Conservation (phyloP, 2,329 filamentous ascomycete species). For the Epichloe sibirici region DNA sequence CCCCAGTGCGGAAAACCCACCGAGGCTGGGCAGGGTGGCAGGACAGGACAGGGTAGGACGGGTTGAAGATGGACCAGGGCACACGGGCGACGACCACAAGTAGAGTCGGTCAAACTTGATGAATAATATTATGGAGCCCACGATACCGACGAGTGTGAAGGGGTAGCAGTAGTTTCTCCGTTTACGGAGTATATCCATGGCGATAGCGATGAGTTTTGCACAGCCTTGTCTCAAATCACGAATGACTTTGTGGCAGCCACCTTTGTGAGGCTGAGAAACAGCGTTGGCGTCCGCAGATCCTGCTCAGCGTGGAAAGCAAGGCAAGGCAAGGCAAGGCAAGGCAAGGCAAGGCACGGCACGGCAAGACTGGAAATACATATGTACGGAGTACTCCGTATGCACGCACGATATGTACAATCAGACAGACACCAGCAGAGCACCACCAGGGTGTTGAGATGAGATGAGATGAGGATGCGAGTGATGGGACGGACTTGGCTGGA, state of each 20-base stretch:
- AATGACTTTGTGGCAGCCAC: background rate
- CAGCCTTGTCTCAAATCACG: background rate
- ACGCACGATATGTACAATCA: background rate
- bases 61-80: background rate
- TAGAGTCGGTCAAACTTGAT: background rate
- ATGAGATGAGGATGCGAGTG: background rate
- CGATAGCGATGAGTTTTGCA: background rate
- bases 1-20: background rate
- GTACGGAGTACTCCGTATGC: too few relatives aligned
- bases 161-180: background rate
- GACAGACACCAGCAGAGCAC: background rate
- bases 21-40: background rate
- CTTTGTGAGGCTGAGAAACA: background rate
- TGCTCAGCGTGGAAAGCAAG: background rate
- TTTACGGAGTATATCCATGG: too few relatives aligned
- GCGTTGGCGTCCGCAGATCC: background rate
- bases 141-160: too few relatives aligned
- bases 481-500: constrained; percentile 3
- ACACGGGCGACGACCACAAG: background rate
- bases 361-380: too few relatives aligned
- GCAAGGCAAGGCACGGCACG: background rate
- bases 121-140: too few relatives aligned
- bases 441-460: background rate
- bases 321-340: background rate
- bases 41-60: background rate